Evolutionary conservation across 164 flowering plant species (phyloP), one percentile per base, ranked within the genome.

Genomic region (Magnolia sinica): DNA sequence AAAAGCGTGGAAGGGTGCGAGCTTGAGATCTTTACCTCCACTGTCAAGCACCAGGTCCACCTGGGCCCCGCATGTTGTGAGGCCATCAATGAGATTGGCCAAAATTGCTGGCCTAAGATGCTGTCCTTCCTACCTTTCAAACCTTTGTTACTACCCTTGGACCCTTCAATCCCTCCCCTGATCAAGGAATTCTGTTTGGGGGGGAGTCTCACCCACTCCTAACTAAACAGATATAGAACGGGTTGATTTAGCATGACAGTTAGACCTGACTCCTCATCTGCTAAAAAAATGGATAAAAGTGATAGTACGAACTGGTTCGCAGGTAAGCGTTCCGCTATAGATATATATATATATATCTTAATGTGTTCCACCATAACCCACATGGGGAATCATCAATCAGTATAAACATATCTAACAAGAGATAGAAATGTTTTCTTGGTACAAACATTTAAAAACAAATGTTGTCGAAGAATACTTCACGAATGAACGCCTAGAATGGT

Each of bases 31-130:
- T 20, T 50, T 16, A 65, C 8, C 71, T 14, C 49, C 3, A 20
- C 7, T 37, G 45, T 37, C 45, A 37, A 37, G 45, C 45, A 37
- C 45, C 59, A 50, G 27, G 11, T 74, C 29, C 24, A 8, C 22
- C 70, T 74, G 4, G 61, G 76, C 66, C 76, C 64, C 1, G 20
- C 51, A 22, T 74, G 71, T 50, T 74, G 76, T 49, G 50, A 65
- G 24, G 71, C 76, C 63, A 74, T 74, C 24, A 14, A 65, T 11
- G 64, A 9, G 55, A 67, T 74, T 16, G 22, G 18, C 51, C 22
- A 65, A 7, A 65, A 27, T 50, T 74, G 71, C 29, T 49, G n/a
- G 19, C 70, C 70, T 18, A 67, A 22, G 11, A 51, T 74, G 20
- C 66, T 74, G 70, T 1, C 59, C 11, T 23, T 14, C 19, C 19